A percentile compares a stretch with the other conserved stretches of the same genome.
phyloP scores from a whole-genome alignment of 179 eudicot genomes.

The Spergularia azorica region DNA sequence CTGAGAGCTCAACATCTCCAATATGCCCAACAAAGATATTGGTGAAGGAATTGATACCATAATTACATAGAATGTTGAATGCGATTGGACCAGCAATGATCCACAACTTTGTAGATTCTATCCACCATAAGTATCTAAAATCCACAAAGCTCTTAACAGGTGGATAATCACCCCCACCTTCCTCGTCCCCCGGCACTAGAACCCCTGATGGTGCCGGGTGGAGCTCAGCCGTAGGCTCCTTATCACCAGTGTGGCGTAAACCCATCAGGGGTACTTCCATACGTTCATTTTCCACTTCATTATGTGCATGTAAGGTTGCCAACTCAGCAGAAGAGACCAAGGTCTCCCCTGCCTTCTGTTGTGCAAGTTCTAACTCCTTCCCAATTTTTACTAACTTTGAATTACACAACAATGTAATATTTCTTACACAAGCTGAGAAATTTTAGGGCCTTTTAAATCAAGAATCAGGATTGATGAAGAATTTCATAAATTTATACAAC shows the following conservation, averaged over 20 bases:
- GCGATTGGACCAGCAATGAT: slow-evolving; percentile 86
- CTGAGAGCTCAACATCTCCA: slow-evolving; percentile 84
- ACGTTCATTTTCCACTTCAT: slow-evolving; percentile 16
- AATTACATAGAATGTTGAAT: slow-evolving; percentile 79
- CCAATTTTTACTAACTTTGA: slow-evolving; percentile 21
- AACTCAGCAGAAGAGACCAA: slow-evolving; percentile 22
- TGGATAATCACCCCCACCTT: slow-evolving; percentile 50
- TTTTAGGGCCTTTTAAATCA: too few species aligned
- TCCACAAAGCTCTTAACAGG: slow-evolving; percentile 39
- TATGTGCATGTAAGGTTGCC: slow-evolving; percentile 28
- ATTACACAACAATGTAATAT: neutral
- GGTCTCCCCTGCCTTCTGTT: slow-evolving; percentile 32
- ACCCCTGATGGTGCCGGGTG: slow-evolving; percentile 58
- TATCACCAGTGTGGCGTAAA: neutral
- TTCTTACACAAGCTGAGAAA: neutral
- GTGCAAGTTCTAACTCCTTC: slow-evolving; percentile 22
- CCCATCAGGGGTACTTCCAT: slow-evolving; percentile 34
- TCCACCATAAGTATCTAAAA: slow-evolving; percentile 32
- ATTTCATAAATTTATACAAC: neutral
- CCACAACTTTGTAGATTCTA: slow-evolving; percentile 68
- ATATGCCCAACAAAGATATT: slow-evolving; percentile 87
- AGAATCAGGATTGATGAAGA: neutral
- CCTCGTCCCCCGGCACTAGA: slow-evolving; percentile 35
- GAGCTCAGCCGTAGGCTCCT: slow-evolving; percentile 34
- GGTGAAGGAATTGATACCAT: slow-evolving; percentile 79